Base-by-base conservation (phyloP, 345 rosid genomes). In the Bretschneidera sinensis region DNA sequence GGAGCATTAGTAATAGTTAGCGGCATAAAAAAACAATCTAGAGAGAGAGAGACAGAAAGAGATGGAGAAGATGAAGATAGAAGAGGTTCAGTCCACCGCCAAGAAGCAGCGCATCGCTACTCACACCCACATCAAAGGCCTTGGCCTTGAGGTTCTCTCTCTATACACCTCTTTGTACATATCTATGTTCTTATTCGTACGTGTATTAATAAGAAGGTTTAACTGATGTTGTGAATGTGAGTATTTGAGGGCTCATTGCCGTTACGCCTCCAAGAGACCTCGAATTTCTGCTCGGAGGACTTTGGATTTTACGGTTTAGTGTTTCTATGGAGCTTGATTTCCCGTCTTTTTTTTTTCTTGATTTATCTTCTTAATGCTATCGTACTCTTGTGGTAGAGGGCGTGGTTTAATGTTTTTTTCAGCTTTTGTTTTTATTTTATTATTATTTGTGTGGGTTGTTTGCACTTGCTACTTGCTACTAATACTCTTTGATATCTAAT, bases 81-180 rank as follows among this genome's bases (percentile, higher is more conserved):
- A 94, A 70, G 99, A 91, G 71, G 92, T 94, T 45, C 99, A 94
- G 72, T 90, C 97, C 24, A 94, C 96, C 0, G 91, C 88, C 24
- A 94, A 94, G 85, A 94, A 91, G 70, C 99, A 94, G 75, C 81
- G 99, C 48, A 69, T 94, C 50, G 99, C 99, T 34, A 85, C 97
- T 64, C 99, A 94, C 74, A 90, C 97, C 34, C 96, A 94, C 73
- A 94, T 94, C 79, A 94, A 79, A 82, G 97, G 99, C 71, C 97
- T 94, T 67, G 97, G 99, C 67, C 97, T 94, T 63, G 91, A 90
- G 83, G 99, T 91, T 61, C 23, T 21, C 48, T 63, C 65, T n/a
- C n/a, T n/a, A n/a, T n/a, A n/a, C n/a, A n/a, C n/a, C n/a, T n/a
- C n/a, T n/a, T n/a, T n/a, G n/a, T n/a, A n/a, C 1, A 20, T 49